Evolutionary conservation across 2,329 filamentous ascomycete species (phyloP).

Genomic region (Penicillium expansum): DNA sequence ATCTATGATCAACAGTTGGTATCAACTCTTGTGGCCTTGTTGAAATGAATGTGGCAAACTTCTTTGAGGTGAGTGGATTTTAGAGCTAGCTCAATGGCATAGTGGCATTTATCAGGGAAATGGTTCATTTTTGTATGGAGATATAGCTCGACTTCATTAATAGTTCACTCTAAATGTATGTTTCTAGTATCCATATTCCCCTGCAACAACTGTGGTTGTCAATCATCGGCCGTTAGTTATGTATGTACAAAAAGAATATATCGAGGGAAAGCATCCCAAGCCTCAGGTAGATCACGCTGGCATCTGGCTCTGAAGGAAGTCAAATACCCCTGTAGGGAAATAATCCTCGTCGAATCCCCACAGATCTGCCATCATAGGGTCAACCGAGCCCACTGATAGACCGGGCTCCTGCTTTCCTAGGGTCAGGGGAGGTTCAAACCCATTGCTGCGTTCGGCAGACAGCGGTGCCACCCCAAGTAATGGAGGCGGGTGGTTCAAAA

Average conservation of each 20-base stretch:
- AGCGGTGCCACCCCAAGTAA: slow-evolving; percentile 39
- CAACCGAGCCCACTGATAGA: slow-evolving; percentile 38
- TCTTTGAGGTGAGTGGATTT: neutral
- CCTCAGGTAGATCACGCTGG: slow-evolving; percentile 29
- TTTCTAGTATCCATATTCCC: neutral
- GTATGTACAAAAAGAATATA: slow-evolving; percentile 17
- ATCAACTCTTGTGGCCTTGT: neutral
- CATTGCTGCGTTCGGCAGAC: slow-evolving; percentile 39
- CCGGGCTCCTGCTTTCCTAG: slow-evolving; percentile 28
- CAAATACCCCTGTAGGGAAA: slow-evolving; percentile 43
- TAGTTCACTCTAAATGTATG: neutral
- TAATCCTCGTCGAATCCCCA: slow-evolving; percentile 45
- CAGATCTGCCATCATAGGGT: slow-evolving; percentile 43
- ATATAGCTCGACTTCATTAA: neutral
- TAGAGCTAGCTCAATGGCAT: too few species aligned
- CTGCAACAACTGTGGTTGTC: slow-evolving; percentile 8
- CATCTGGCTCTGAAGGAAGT: slow-evolving; percentile 44
- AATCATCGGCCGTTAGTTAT: slow-evolving; percentile 6
- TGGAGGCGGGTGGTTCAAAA: slow-evolving; percentile 37
- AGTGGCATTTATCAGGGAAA: neutral
- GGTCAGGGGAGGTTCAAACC: slow-evolving; percentile 19
- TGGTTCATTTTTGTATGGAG: too few species aligned
- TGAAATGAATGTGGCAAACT: too few species aligned
- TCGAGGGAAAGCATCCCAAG: neutral
- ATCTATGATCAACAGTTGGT: neutral